Evolutionary conservation across 2,329 filamentous ascomycete species (phyloP), one percentile per base, ranked within the genome.

Genomic region (Epichloe hybrida): DNA sequence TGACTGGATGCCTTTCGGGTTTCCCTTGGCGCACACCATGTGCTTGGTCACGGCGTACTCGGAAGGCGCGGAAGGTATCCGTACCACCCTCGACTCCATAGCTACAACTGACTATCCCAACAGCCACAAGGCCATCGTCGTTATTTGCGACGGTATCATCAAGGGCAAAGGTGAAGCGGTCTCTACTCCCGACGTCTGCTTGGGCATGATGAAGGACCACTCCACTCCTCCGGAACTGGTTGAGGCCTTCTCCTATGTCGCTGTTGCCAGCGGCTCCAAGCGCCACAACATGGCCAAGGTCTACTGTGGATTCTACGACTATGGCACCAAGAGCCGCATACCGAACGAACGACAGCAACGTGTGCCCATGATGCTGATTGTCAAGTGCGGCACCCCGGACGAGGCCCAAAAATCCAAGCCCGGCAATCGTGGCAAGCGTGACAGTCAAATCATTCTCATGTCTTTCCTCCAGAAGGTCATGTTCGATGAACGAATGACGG

Each of bases 401-500:
- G 93, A 98, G 70, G 77, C 81, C 35, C 74, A 69, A 40, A 84
- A 85, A 60, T 77, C 85, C 52, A 98, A 98, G 70, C 88, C 94
- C 12, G 93, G 93, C 60, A 98, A 98, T 70, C 82, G 93, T 70
- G 94, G 93, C 69, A 98, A 98, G 76, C 88, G 93, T 65, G 93
- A 98, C 76, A 95, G 88, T 73, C 93, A 98, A 68, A 96, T 98
- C 63, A 93, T 98, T 59, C 77, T 98, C 58, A 98, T 98, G 93
- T 96, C 90, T 5, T 98, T 98, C 77, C 73, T 98, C 59, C 93
- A 98, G 66, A 98, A 98, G 73, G 93, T 98, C 64, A 98, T 98
- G 93, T 98, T 98, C 62, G 93, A 98, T 66, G 94, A 98, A 71
- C 86, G 93, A 55, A 98, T 98, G 93, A 98, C 94, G 17, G 91